Percentiles rank a stretch among this genome's conserved stretches.
Conservation (phyloP, 805 yeast species). For the Yamadazyma kitorensis region DNA sequence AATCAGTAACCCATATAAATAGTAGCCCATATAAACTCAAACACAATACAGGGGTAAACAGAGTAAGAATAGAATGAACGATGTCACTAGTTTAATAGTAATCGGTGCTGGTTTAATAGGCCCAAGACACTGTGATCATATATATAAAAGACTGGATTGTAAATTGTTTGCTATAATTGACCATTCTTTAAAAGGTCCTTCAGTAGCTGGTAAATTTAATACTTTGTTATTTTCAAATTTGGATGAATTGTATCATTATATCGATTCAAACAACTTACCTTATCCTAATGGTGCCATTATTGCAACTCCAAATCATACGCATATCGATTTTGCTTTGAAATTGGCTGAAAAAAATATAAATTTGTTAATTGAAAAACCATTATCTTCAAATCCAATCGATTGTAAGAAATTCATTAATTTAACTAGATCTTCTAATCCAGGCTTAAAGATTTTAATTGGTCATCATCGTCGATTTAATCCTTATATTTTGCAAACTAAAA, state of each 20-base stretch:
- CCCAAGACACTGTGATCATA: conserved; percentile 39
- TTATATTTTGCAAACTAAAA: conserved; percentile 36
- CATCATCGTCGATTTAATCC: conserved; percentile 45
- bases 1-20: no score
- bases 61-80: no score
- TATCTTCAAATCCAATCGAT: conserved; percentile 33
- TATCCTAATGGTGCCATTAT: conserved; percentile 41
- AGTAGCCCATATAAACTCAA: no score
- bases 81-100: conserved; percentile 5
- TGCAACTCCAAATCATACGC: conserved; percentile 43
- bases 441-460: conserved; percentile 36
- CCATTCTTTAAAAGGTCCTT: conserved; percentile 28
- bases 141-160: conserved; percentile 21
- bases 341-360: conserved; percentile 36
- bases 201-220: conserved; percentile 24
- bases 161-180: conserved; percentile 34
- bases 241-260: conserved; percentile 24
- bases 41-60: no score
- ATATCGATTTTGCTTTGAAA: conserved; percentile 29
- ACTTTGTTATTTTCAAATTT: conserved; percentile 23
- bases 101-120: conserved; percentile 40
- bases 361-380: conserved; percentile 39
- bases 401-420: conserved; percentile 26
- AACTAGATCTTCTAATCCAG: conserved; percentile 14
- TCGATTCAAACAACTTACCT: conserved; percentile 18